Base-by-base conservation (phyloP, 495 filamentous ascomycete species). In the Filosporella fistucella region DNA sequence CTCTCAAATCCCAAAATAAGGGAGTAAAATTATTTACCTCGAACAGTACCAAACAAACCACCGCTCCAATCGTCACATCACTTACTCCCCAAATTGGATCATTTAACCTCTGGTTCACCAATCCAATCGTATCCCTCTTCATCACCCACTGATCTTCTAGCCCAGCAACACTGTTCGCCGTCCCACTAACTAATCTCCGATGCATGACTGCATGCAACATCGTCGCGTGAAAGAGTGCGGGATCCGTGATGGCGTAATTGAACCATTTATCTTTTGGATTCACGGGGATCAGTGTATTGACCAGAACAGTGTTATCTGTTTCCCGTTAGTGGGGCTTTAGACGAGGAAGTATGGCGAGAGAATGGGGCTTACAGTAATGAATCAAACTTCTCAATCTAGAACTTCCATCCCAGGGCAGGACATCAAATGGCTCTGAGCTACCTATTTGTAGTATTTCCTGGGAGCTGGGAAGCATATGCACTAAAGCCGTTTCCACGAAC, bases 251-350 rank as follows among this genome's bases (percentile, higher is more conserved):
- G 5, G 35, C 35, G 23, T 38, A 21, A 22, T 38, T 38, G 35
- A 38, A 38, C 35, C 35, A 38, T n/a, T 38, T 38, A 21, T 38
- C 35, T 22, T 38, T 38, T 3, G 35, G 35, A 22, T 38, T 38
- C 4, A 38, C 35, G 3, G 35, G 35, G n/a, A 38, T 38, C 4
- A 38, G 14, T 6, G 35, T 38, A 21, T 38, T 38, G 3, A 38
- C n/a, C 35, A 38, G 23, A 8, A 38, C 17, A 21, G 20, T 38
- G 35, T 38, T 38, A 38, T 38, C 35, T 38, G 13, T 4, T 9
- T 38, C 23, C 5, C n/a, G 33, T 38, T 22, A 38, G 35, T 22
- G n/a, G n/a, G n/a, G n/a, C n/a, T n/a, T n/a, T n/a, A n/a, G n/a
- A n/a, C n/a, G 4, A 38, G n/a, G 4, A 6, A 11, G 8, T 21